Evolutionary conservation across 768 basidiomycete species (phyloP), one percentile per base, ranked within the genome.

Genomic region (Russula olivacea): DNA sequence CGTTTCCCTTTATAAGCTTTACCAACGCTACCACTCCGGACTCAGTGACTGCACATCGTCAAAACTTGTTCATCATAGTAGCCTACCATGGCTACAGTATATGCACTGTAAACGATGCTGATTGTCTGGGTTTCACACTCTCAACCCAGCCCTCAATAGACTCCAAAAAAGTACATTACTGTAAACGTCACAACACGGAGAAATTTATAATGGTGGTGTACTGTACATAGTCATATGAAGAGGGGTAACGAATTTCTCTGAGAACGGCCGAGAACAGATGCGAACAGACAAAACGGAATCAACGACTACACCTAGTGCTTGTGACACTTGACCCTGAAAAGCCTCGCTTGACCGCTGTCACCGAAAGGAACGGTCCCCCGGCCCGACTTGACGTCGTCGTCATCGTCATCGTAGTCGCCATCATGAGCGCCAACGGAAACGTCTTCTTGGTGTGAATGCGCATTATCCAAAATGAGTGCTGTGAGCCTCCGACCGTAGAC

Each of bases 401-500:
- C 25, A 68, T 72, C 19, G 70, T 48, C 32, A 11, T 66, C 64
- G n/a, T 57, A 61, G 56, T 52, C 25, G 11, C 15, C 38, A 40
- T 40, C 36, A 36, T n/a, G n/a, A 14, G 15, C 34, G 49, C 25
- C 59, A 60, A 32, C 49, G 15, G 19, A 17, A 34, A 28, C 41
- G 10, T 51, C 30, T 2, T 19, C 48, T 45, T 41, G 30, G 10
- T 52, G 55, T 34, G 32, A 23, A 34, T 59, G 55, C 19, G 28
- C 30, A 21, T 57, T 53, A 36, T 74, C 78, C 49, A 93, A 76
- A n/a, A 93, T 75, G 48, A 93, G 74, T 4, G 89, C 88, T 5
- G 87, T 83, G 55, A 93, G 72, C 43, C 76, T 74, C 45, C 80
- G 77, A 8, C 83, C 81, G 69, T 91, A 88, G 48, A 84, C 76